Base-by-base conservation (phyloP, 805 yeast genomes). In the Lachancea kluyveri region DNA sequence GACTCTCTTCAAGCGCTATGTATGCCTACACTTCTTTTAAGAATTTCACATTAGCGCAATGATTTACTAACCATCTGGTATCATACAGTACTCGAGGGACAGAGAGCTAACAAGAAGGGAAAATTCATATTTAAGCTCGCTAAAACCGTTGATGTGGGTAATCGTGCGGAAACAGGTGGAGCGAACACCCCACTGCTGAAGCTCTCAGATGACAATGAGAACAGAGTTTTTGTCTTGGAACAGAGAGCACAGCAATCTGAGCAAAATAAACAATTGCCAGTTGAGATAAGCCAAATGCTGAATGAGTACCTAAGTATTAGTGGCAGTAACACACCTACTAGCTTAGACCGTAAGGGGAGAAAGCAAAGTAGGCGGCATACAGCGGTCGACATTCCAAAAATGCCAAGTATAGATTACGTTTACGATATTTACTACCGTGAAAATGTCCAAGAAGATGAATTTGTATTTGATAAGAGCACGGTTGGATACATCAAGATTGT, bases 401-500 rank as follows among this genome's bases (percentile, higher is more conserved):
- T 47, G 14, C 49, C 55, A 9, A 39, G 50, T 30, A 62, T 70
- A n/a, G 95, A 84, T 26, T 90, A 85, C 45, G 97, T 90, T 12
- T 90, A 86, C 50, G 98, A 90, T 57, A 87, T 90, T 8, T 90
- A 90, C 58, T 68, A 78, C 61, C 63, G 81, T 30, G 80, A 77
- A 37, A 65, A 62, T 54, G 74, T 71, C 35, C 84, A 45, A 62
- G 84, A 77, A 24, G 82, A 75, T 20, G 72, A 50, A 17, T 41
- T 45, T 43, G 31, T 39, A 36, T 50, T 54, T 52, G 52, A 57
- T 21, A 46, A 48, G 39, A 41, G 45, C 17, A 50, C 52, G 15
- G 43, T 65, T 17, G 70, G 70, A 1, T 62, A 54, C 35, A 55
- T 65, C n/a, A 62, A 56, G 37, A 65, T 67, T 39, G 62, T 68